These are phyloP conservation scores for Solanum hybrid DNA, from an alignment of 305 asterid species.

Conservation along the genomic window DNA sequence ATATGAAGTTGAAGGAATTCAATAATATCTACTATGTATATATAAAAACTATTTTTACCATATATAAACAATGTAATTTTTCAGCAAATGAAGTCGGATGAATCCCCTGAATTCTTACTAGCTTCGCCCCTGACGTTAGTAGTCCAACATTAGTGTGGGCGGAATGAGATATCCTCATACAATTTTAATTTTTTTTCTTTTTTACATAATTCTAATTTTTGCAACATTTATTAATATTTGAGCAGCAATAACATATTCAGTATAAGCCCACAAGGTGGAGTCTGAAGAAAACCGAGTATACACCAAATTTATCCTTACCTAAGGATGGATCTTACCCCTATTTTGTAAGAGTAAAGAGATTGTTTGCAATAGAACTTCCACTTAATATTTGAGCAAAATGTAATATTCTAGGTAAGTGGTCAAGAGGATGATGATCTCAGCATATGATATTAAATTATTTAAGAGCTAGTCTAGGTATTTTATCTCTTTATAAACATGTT, in stretches of 20 bases:
- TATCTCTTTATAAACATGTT: not conserved
- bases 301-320: too few species aligned
- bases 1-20: not conserved
- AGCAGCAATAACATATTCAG: not conserved
- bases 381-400: not conserved
- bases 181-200: not conserved
- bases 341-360: fast-evolving
- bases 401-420: not conserved
- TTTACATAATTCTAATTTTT: too few species aligned
- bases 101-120: not conserved
- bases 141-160: not conserved
- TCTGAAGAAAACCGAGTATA: fast-evolving
- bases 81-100: not conserved
- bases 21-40: too few species aligned
- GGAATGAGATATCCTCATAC: not conserved
- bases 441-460: not conserved
- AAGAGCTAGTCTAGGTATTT: not conserved
- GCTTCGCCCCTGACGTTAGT: not conserved
- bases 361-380: not conserved
- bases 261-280: not conserved
- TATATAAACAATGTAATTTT: too few species aligned
- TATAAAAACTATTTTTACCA: too few species aligned
- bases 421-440: not conserved
- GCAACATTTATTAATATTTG: not conserved
- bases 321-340: not conserved